Percentiles rank a stretch among this genome's conserved stretches.
These are phyloP conservation scores for Lichtheimia hyalospora DNA, from an alignment of 371 early-diverging fungal genomes.

Conservation along the genomic window DNA sequence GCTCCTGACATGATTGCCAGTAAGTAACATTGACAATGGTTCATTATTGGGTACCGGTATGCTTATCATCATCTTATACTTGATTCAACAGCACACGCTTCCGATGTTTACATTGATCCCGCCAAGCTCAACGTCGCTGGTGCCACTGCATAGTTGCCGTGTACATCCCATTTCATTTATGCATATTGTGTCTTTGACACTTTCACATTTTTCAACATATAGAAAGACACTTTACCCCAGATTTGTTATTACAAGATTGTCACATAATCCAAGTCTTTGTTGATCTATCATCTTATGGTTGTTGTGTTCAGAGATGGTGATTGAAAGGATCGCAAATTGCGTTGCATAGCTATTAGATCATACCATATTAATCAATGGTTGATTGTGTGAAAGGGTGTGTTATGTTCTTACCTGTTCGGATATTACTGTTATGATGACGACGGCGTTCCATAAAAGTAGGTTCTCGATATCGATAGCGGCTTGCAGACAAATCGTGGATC, in stretches of 20 bases:
- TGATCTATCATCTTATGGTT: no score
- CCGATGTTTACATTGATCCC: conserved; percentile 87
- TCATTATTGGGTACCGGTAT: neutral
- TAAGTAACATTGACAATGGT: conserved; percentile 26
- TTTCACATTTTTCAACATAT: no score
- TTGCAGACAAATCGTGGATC: neutral
- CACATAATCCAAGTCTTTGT: no score
- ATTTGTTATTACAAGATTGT: no score
- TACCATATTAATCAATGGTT: no score
- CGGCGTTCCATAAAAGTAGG: neutral
- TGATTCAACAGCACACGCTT: conserved; percentile 60
- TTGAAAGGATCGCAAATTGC: no score
- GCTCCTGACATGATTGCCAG: conserved; percentile 69
- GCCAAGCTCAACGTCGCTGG: conserved; percentile 36
- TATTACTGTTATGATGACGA: neutral
- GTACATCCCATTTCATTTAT: no score
- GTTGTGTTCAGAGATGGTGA: no score
- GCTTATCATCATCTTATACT: neutral
- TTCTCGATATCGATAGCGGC: neutral
- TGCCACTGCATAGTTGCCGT: conserved; percentile 2
- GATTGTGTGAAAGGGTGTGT: no score
- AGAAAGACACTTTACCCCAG: no score
- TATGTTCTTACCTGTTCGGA: neutral
- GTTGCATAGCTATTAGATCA: no score
- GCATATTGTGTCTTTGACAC: no score